Evolutionary conservation across 176 grass and related monocot genomes (phyloP).

Genomic region (Musa acuminata): DNA sequence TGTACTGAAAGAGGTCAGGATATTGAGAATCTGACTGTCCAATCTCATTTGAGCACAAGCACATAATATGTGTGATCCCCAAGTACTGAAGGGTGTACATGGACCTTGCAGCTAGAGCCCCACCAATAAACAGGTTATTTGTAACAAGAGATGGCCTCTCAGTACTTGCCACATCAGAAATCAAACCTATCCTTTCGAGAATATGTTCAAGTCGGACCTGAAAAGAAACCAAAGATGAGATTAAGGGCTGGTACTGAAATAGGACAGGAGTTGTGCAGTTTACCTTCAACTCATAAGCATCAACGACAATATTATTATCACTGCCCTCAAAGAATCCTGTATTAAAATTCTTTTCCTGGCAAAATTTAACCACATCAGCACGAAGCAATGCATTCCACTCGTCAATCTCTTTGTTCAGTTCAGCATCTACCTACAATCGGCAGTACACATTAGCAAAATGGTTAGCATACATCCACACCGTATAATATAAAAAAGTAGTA

Average conservation of each 20-base stretch:
- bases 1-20: conserved; percentile 84
- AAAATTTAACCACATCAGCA: conserved; percentile 74
- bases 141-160: conserved; percentile 76
- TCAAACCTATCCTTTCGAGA: conserved; percentile 79
- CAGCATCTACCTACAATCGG: conserved; percentile 50
- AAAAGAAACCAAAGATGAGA: conserved; percentile 12
- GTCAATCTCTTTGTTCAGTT: conserved; percentile 65
- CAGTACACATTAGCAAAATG: neutral
- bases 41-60: conserved; percentile 98
- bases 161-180: conserved; percentile 80
- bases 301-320: conserved; percentile 72
- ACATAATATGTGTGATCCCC: conserved; percentile 90
- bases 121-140: conserved; percentile 71
- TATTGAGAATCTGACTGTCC: conserved; percentile 98
- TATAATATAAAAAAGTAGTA: neutral
- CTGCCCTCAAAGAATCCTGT: conserved; percentile 82
- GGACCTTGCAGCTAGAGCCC: conserved; percentile 90
- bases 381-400: conserved; percentile 77
- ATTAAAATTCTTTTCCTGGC: conserved; percentile 89
- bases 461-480: neutral
- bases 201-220: conserved; percentile 95
- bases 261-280: neutral
- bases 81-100: conserved; percentile 77
- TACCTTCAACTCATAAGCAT: conserved; percentile 92
- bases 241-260: neutral